Percentiles rank a stretch among this genome's conserved stretches.
Conservation (phyloP, 345 rosid species). For the Murraya koenigii region DNA sequence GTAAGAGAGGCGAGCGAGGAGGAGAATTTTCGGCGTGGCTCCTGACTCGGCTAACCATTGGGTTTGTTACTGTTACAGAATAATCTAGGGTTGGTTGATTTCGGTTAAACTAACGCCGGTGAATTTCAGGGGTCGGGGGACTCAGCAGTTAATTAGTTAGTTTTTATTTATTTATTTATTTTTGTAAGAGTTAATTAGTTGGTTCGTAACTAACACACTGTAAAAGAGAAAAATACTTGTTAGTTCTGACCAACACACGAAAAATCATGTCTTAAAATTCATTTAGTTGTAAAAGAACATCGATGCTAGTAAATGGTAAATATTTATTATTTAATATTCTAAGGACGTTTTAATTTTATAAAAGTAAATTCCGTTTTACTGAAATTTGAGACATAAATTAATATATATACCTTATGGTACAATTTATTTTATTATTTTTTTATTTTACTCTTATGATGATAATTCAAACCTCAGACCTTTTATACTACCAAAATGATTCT, state of each 20-base stretch:
- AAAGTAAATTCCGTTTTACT: background rate
- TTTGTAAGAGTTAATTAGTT: background rate
- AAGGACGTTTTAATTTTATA: background rate
- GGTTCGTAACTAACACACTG: background rate
- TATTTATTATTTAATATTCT: background rate
- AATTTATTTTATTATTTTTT: too few relatives aligned
- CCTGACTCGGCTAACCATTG: background rate
- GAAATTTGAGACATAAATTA: background rate
- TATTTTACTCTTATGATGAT: too few relatives aligned
- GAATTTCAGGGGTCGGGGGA: background rate
- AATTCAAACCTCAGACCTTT: too few relatives aligned
- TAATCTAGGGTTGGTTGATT: background rate
- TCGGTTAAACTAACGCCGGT: background rate
- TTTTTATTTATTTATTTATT: too few relatives aligned
- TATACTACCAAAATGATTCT: too few relatives aligned
- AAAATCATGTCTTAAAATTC: background rate
- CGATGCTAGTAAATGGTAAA: background rate
- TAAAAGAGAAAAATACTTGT: background rate
- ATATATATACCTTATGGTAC: too few relatives aligned
- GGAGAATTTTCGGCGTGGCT: background rate
- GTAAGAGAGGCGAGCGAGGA: background rate
- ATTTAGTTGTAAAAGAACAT: too few relatives aligned
- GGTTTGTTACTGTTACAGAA: background rate
- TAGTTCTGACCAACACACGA: background rate
- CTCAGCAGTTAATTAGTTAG: background rate